These are phyloP conservation scores for Tephrocybe sp. DNA, from an alignment of 768 basidiomycete genomes.

Conservation along the genomic window DNA sequence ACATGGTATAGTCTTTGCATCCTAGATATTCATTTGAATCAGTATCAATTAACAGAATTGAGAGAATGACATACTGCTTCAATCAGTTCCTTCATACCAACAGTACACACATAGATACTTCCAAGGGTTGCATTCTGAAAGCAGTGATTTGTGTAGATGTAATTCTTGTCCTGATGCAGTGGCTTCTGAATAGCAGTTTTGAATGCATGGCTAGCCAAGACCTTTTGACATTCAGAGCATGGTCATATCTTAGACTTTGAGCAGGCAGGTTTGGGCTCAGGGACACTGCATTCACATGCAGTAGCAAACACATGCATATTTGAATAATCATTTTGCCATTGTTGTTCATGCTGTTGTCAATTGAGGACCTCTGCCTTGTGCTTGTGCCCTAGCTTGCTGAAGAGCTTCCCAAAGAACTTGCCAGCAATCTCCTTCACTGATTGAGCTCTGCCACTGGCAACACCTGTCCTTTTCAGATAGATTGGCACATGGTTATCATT, in stretches of 20 bases:
- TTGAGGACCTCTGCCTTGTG: not conserved
- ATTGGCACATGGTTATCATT: too few species aligned
- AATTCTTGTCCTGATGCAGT: not conserved
- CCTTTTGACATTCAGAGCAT: not conserved
- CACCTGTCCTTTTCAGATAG: not conserved
- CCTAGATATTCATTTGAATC: not conserved
- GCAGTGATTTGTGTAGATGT: not conserved
- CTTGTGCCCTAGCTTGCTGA: not conserved
- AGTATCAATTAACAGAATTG: not conserved
- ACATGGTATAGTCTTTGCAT: conserved; percentile 1
- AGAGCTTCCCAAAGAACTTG: not conserved
- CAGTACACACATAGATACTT: not conserved
- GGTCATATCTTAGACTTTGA: not conserved
- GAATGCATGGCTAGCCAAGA: not conserved
- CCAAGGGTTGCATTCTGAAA: not conserved
- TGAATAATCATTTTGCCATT: not conserved
- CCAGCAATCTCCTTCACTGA: not conserved
- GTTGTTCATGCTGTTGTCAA: not conserved
- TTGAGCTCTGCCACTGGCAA: not conserved
- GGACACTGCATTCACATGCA: not conserved
- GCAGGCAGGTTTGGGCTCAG: not conserved
- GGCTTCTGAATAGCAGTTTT: not conserved
- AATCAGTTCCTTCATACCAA: not conserved
- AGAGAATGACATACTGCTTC: not conserved
- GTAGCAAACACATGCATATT: not conserved